Evolutionary conservation across 768 basidiomycete genomes (phyloP), one percentile per base, ranked within the genome.

Genomic region (Mrakia blollopis): DNA sequence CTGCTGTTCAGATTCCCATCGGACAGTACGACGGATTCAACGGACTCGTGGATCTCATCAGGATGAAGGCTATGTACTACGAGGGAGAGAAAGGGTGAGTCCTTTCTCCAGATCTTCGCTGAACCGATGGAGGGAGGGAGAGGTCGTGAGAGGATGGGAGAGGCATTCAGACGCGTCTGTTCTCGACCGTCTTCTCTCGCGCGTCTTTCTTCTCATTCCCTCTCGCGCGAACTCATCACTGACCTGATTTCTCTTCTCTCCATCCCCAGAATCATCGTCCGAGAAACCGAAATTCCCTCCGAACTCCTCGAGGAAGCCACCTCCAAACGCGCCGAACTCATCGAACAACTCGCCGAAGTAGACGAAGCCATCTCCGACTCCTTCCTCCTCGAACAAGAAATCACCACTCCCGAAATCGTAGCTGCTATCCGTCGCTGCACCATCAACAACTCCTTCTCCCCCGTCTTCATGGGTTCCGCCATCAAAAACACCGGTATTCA

Each of bases 401-500:
- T 94, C 28, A 88, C 86, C 74, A 88, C 89, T 74, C 83, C 84
- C 39, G 91, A 95, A 83, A 89, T 99, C 57, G 89, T 89, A 7
- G 87, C 86, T 39, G 96, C 95, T 25, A 91, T 99, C 80, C 90
- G 94, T 28, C 92, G 97, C 50, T 88, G 93, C 4, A 98, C 97
- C 1, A 88, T 93, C 80, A 85, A 87, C 16, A 89, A 94, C 81
- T 93, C 91, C 79, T 98, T 99, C 85, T 92, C 93, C 0, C 97
- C 97, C 0, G 97, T 99, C 73, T 97, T 98, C 85, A 86, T 98
- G 78, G 97, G 97, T 57, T 96, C 94, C 9, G 97, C 97, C 0
- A 91, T 98, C 81, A 98, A 97, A 86, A 99, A 99, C 84, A 95
- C 94, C 11, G 93, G 89, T 54, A 91, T 99, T 9, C 97, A 99